A percentile compares a stretch with the other conserved stretches of the same genome.
phyloP scores from a whole-genome alignment of 352 stramenopile genomes.

The Globisporangium heterothallicum region DNA sequence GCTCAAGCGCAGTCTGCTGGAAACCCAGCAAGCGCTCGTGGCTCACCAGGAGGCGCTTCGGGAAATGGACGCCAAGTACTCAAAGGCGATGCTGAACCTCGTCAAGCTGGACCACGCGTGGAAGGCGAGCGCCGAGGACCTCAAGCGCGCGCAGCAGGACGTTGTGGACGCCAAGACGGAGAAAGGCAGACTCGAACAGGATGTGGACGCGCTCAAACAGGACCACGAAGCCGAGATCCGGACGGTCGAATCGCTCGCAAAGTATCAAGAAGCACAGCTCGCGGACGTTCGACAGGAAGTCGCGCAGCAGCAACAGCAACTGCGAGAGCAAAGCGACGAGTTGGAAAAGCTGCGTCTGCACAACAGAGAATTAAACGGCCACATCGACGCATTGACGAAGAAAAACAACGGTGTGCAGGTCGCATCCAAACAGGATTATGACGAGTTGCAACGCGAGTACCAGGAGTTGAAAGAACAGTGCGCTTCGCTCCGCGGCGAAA shows the following conservation, averaged over 20 bases:
- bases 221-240: constrained; percentile 6
- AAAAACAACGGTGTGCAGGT: constrained; percentile 13
- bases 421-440: constrained; percentile 18
- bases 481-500: constrained; percentile 43
- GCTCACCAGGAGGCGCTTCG: constrained; percentile 35
- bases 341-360: constrained; percentile 14
- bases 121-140: constrained; percentile 42
- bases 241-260: constrained; percentile 12
- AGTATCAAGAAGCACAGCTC: constrained; percentile 14
- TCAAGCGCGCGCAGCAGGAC: constrained; percentile 16
- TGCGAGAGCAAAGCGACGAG: constrained; percentile 20
- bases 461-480: constrained; percentile 29
- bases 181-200: background rate
- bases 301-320: constrained; percentile 16
- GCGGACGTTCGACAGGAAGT: constrained; percentile 2
- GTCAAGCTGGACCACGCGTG: constrained; percentile 69
- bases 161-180: constrained; percentile 3
- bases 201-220: constrained; percentile 1
- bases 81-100: constrained; percentile 64
- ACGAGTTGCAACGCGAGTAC: constrained; percentile 17
- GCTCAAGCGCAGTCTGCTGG: constrained; percentile 45
- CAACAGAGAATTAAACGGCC: constrained; percentile 27
- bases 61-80: constrained; percentile 48
- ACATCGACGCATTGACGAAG: constrained; percentile 19
- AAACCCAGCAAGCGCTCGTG: constrained; percentile 47